A percentile compares a stretch with the other conserved stretches of the same genome.
These are phyloP conservation scores for Porcisia hertigi DNA, from an alignment of 208 protist genomes.

Conservation along the genomic window DNA sequence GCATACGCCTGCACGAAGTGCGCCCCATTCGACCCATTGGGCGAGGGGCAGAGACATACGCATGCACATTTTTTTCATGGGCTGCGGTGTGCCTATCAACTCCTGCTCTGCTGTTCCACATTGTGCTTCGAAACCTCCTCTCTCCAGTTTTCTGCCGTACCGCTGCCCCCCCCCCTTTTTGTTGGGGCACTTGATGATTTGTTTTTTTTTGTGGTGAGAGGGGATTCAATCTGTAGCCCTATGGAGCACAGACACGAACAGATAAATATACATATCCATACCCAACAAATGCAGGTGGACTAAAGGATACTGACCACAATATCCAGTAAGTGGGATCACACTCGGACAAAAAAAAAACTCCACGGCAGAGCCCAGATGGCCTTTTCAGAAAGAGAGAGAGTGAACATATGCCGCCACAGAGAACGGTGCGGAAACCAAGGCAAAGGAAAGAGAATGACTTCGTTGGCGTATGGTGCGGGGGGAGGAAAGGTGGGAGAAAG, in stretches of 20 bases:
- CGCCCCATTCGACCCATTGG: background rate
- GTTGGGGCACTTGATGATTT: no score
- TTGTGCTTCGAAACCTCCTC: no score
- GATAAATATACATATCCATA: background rate
- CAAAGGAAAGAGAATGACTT: background rate
- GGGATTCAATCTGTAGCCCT: no score
- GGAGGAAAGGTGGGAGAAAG: background rate
- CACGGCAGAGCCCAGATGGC: background rate
- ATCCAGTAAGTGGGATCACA: background rate
- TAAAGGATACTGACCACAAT: no score
- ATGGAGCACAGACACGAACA: background rate
- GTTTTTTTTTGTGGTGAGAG: no score
- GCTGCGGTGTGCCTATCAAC: background rate
- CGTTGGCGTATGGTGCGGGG: background rate
- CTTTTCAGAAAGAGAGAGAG: background rate
- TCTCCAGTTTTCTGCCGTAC: no score
- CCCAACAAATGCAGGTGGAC: no score
- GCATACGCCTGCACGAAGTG: background rate
- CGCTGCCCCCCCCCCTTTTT: no score
- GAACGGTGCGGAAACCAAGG: background rate
- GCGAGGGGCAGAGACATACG: background rate
- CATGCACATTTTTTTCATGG: background rate
- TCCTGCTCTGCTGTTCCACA: background rate
- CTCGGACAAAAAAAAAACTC: background rate
- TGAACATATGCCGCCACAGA: background rate